Conservation (phyloP, 305 asterid species). For the Lippia alba region DNA sequence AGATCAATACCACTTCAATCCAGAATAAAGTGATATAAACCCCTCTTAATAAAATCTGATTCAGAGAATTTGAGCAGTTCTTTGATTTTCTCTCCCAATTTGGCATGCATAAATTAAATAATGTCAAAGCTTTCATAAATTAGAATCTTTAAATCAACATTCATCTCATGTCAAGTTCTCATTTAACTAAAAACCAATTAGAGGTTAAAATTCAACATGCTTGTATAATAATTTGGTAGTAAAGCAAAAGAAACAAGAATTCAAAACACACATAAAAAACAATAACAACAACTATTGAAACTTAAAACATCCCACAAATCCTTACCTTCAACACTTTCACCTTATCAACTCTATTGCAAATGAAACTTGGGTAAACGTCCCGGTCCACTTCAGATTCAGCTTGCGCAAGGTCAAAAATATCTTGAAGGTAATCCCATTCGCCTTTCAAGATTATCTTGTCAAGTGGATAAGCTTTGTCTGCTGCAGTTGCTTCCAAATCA, state of each 20-base stretch:
- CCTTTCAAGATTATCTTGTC: constrained; percentile 75
- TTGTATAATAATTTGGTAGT: neutral
- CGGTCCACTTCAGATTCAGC: constrained; percentile 45
- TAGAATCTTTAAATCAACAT: neutral
- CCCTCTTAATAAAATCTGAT: too few species aligned
- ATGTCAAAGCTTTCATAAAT: too few species aligned
- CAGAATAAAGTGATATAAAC: neutral
- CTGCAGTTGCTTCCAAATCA: constrained; percentile 65
- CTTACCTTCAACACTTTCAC: constrained; percentile 62
- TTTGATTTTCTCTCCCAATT: neutral
- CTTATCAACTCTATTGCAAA: constrained; percentile 63
- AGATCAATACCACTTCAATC: neutral
- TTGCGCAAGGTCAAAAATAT: constrained; percentile 51
- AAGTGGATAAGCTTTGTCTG: constrained; percentile 79
- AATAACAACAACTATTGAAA: neutral
- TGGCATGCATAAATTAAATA: neutral
- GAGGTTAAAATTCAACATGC: neutral
- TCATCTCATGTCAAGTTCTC: neutral
- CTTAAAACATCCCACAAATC: constrained; percentile 11
- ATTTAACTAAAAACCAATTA: neutral
- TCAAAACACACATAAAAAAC: neutral
- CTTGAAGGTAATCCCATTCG: constrained; percentile 85
- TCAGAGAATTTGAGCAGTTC: neutral
- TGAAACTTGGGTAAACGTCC: constrained; percentile 73
- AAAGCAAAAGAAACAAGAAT: constrained; percentile 9